Evolutionary conservation across 139 green algal species (phyloP).

Genomic region (Closterium sp.): DNA sequence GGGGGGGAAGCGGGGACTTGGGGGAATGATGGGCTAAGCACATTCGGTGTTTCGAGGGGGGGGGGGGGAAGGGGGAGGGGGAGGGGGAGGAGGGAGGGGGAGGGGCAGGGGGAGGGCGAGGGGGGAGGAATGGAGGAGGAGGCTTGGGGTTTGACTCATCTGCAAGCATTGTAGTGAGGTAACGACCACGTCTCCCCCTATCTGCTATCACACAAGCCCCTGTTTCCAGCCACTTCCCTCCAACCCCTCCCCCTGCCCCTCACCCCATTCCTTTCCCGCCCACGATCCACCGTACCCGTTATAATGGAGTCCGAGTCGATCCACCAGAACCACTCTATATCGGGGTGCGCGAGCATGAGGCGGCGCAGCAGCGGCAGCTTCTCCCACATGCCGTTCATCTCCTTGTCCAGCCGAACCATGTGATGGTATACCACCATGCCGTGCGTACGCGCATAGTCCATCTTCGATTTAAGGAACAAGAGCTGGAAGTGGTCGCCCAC

Average conservation of each 20-base stretch:
- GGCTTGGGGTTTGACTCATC: neutral
- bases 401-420: constrained; percentile 33
- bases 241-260: neutral
- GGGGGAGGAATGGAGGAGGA: too few species aligned
- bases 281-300: constrained; percentile 16
- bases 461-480: constrained; percentile 34
- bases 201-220: neutral
- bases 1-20: too few species aligned
- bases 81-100: too few species aligned
- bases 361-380: constrained; percentile 43
- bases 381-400: constrained; percentile 20
- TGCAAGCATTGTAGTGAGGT: too few species aligned
- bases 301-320: constrained; percentile 46
- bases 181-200: neutral
- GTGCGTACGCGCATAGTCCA: constrained; percentile 36
- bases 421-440: constrained; percentile 37
- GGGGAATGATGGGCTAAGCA: too few species aligned
- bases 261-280: neutral
- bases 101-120: too few species aligned
- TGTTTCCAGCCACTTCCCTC: neutral
- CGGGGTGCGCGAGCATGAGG: constrained; percentile 26
- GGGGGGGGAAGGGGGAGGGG: too few species aligned
- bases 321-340: constrained; percentile 52
- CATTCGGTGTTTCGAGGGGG: too few species aligned
- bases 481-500: constrained; percentile 41